Conservation (phyloP, 768 basidiomycete species). For the Psilocybe subaeruginosa region DNA sequence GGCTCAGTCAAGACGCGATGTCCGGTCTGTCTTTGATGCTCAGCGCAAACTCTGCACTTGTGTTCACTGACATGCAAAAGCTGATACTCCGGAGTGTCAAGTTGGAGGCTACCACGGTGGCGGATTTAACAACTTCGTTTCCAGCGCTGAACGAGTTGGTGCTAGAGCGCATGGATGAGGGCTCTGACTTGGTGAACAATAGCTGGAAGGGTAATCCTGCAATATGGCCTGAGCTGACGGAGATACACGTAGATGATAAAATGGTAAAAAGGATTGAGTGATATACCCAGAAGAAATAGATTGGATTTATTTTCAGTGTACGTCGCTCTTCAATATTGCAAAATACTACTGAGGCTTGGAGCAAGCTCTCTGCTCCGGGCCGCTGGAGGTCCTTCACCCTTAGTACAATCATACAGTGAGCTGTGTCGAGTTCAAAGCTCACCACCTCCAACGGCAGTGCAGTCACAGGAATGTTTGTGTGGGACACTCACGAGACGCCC, state of each 20-base stretch:
- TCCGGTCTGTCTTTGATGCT: not conserved
- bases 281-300: too few relatives aligned
- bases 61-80: not conserved
- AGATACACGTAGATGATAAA: not conserved
- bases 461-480: too few relatives aligned
- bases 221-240: slow-evolving; percentile 4
- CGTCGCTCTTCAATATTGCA: too few relatives aligned
- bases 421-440: too few relatives aligned
- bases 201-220: not conserved
- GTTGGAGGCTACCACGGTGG: not conserved
- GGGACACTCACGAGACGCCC: too few relatives aligned
- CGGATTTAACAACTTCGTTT: not conserved
- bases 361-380: too few relatives aligned
- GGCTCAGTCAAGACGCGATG: slow-evolving; percentile 1
- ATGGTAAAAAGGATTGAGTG: not conserved
- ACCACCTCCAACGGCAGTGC: too few relatives aligned
- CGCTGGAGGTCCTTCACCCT: too few relatives aligned
- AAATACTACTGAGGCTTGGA: too few relatives aligned
- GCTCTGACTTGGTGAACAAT: not conserved
- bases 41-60: not conserved
- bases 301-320: too few relatives aligned
- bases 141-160: not conserved
- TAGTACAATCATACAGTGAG: too few relatives aligned
- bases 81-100: not conserved
- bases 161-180: not conserved